Evolutionary conservation across 306 rosid species (phyloP), one percentile per base, ranked within the genome.

Genomic region (Erythrophleum fordii): DNA sequence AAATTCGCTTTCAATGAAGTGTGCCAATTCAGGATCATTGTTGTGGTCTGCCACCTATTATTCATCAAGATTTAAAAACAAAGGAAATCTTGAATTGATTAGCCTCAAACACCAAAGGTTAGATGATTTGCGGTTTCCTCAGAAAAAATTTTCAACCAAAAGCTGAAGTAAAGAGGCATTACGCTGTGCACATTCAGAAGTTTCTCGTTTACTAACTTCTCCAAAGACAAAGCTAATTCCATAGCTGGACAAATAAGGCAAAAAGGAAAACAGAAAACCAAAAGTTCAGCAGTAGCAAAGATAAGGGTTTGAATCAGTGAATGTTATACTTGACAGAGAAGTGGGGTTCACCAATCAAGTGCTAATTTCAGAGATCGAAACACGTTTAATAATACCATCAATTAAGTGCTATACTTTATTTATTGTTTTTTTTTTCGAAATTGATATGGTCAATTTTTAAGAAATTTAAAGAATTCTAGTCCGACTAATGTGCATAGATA

Each of bases 221-320:
- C 92, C 85, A 88, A 67, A 48, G 88, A 84, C 82, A 88, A 61
- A 69, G 90, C 86, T 28, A 88, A 28, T 58, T 88, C 92, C 92
- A 88, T 88, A 3, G 92, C 90, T 88, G 81, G n/a, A 42, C 3
- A 68, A 49, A 76, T 45, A 61, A 75, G 64, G 17, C 39, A 62
- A 34, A 37, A 23, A 2, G 2, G 18, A 9, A 65, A 35, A 25
- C 5, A 22, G 23, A 5, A 10, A 49, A 76, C 3, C 12, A 69
- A 13, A 39, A 12, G 26, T 11, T 75, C 48, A 76, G 23, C 34
- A 31, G 4, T n/a, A 31, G 34, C 34, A 31, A 1, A 31, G 1
- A 22, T 56, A 5, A 23, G 56, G 67, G 13, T 59, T 25, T 25
- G 18, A 25, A 26, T 20, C 11, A 28, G 39, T 11, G n/a, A 12